Percentiles rank a stretch among this genome's conserved stretches.
phyloP scores from a whole-genome alignment of 2,329 filamentous ascomycete genomes.

The Neonectria coccinea region DNA sequence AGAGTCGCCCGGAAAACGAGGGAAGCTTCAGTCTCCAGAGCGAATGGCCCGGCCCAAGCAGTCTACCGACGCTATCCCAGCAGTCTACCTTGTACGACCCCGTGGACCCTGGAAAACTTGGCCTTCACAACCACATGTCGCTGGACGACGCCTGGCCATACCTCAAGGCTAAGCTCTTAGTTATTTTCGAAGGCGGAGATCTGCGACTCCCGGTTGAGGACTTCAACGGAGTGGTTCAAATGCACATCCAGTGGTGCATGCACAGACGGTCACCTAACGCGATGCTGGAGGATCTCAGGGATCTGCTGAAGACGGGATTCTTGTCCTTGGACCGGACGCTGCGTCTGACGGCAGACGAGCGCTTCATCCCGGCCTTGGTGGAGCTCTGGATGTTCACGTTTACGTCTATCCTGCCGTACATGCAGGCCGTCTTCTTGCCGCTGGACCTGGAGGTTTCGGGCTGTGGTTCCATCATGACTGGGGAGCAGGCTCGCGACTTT shows the following conservation, averaged over 20 bases:
- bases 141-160: slow-evolving; percentile 86
- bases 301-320: slow-evolving; percentile 85
- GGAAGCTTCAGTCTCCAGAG: slow-evolving; percentile 54
- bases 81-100: slow-evolving; percentile 63
- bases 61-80: slow-evolving; percentile 59
- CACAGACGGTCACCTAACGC: slow-evolving; percentile 77
- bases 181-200: slow-evolving; percentile 86
- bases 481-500: slow-evolving; percentile 86
- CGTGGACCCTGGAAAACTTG: slow-evolving; percentile 65
- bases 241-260: slow-evolving; percentile 83
- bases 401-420: slow-evolving; percentile 88
- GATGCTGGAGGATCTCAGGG: slow-evolving; percentile 80
- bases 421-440: slow-evolving; percentile 94
- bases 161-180: slow-evolving; percentile 78
- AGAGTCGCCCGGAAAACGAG: slow-evolving; percentile 65
- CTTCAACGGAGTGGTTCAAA: slow-evolving; percentile 82
- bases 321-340: slow-evolving; percentile 86
- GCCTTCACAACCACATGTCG: slow-evolving; percentile 75
- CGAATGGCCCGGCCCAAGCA: slow-evolving; percentile 67
- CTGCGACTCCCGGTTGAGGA: slow-evolving; percentile 84
- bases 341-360: slow-evolving; percentile 82
- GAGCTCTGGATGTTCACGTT: slow-evolving; percentile 96
- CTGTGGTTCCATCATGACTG: slow-evolving; percentile 79
- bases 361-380: slow-evolving; percentile 88
- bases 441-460: slow-evolving; percentile 94